Conservation (phyloP, 108 stramenopile genomes). For the Aurantiochytrium sp. region DNA sequence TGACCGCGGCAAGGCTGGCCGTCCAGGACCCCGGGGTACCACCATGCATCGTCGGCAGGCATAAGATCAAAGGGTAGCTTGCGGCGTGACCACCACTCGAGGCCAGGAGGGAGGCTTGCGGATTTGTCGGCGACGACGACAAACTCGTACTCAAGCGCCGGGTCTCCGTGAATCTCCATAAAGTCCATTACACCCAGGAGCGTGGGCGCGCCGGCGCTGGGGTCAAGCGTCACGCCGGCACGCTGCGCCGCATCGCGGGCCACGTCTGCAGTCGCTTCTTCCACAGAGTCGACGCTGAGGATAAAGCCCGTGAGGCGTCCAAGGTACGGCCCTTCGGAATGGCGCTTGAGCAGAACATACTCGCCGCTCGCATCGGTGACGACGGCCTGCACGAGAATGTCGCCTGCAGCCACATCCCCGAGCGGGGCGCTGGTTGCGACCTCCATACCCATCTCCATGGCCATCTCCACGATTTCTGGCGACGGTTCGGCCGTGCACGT, state of each 20-base stretch:
- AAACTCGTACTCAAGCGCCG: neutral
- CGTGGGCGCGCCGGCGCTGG: neutral
- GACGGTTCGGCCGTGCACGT: neutral
- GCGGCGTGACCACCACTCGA: conserved; percentile 2
- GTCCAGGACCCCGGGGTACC: neutral
- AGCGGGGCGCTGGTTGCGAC: neutral
- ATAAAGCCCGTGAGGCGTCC: neutral
- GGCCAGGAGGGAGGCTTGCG: neutral
- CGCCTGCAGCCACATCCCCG: neutral
- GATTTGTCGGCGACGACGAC: neutral
- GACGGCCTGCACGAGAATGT: neutral
- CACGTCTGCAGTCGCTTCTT: neutral
- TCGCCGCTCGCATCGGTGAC: neutral
- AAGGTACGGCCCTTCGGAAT: neutral
- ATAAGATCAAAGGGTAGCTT: neutral
- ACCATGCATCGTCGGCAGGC: neutral
- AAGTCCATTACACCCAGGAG: neutral
- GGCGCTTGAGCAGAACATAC: neutral
- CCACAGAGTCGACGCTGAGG: neutral
- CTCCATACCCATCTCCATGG: neutral
- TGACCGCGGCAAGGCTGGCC: neutral
- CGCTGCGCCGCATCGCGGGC: neutral
- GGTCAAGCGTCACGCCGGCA: neutral
- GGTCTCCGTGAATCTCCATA: neutral
- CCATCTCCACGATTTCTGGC: neutral